Evolutionary conservation across 2,329 filamentous ascomycete species (phyloP), one percentile per base, ranked within the genome.

Genomic region (Pseudopyricularia javanii): DNA sequence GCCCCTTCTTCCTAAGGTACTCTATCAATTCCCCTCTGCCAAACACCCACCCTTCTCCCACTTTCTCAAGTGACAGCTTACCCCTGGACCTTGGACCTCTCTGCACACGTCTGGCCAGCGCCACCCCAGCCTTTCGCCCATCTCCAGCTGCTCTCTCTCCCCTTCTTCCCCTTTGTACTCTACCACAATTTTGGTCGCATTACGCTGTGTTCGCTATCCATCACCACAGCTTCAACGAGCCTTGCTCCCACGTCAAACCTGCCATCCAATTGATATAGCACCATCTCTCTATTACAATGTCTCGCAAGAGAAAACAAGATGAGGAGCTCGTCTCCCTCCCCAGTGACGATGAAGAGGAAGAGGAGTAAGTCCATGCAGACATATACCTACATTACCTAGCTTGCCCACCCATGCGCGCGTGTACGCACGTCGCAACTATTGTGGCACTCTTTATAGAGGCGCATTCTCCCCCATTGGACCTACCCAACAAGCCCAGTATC

Each of bases 331-430:
- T 78, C 56, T 75, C 74, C 56, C 72, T 78, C 53, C 74, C 75
- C 52, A 74, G 75, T 55, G 74, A 70, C 49, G 70, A 71, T 49
- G 73, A 70, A 45, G 74, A 76, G 60, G 74, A 77, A 62, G 73
- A 77, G 62, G 75, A 77, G 75, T 78, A 71, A 71, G 74, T 65
- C n/a, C n/a, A n/a, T n/a, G n/a, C n/a, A n/a, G n/a, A n/a, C n/a
- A n/a, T n/a, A n/a, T n/a, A n/a, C n/a, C n/a, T n/a, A n/a, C n/a
- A n/a, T n/a, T n/a, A n/a, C n/a, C n/a, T n/a, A n/a, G n/a, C n/a
- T n/a, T n/a, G n/a, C n/a, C n/a, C n/a, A n/a, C n/a, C n/a, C n/a
- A n/a, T n/a, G n/a, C n/a, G n/a, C n/a, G n/a, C n/a, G n/a, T n/a
- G n/a, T n/a, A n/a, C n/a, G n/a, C n/a, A n/a, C n/a, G n/a, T n/a